Evolutionary conservation across 257 asterid genomes (phyloP).

Genomic region (Solanum corneliomulleri): DNA sequence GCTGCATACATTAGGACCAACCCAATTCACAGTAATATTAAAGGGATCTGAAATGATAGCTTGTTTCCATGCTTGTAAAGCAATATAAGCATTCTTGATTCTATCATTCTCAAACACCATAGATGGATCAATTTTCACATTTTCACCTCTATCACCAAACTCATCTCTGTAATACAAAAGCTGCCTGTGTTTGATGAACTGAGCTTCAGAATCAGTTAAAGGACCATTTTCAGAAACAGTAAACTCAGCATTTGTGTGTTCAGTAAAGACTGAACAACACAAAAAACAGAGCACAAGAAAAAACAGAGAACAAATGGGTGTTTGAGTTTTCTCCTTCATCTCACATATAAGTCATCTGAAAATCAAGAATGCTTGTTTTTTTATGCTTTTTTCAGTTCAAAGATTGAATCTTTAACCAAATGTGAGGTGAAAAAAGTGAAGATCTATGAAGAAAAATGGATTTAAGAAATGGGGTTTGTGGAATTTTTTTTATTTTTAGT

Average conservation of each 20-base stretch:
- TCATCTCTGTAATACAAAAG: slow-evolving; percentile 70
- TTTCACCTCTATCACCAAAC: slow-evolving; percentile 65
- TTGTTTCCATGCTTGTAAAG: slow-evolving; percentile 81
- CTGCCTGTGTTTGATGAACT: slow-evolving; percentile 49
- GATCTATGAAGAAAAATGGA: too few species aligned
- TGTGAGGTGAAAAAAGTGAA: slow-evolving; percentile 1
- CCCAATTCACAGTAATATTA: slow-evolving; percentile 53
- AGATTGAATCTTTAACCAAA: neutral
- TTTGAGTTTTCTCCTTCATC: slow-evolving; percentile 43
- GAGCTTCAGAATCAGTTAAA: slow-evolving; percentile 46
- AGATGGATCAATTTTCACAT: slow-evolving; percentile 54
- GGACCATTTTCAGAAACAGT: slow-evolving; percentile 30
- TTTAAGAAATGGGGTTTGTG: too few species aligned
- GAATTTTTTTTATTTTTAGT: neutral
- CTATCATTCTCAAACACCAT: slow-evolving; percentile 57
- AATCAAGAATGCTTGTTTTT: neutral
- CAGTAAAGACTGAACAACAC: slow-evolving; percentile 7
- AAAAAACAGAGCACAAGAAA: slow-evolving; percentile 2
- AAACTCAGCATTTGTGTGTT: neutral
- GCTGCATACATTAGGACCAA: slow-evolving; percentile 64
- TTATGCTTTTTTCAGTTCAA: neutral
- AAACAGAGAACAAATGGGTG: slow-evolving; percentile 2
- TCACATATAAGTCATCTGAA: slow-evolving; percentile 66
- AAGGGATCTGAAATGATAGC: slow-evolving; percentile 83
- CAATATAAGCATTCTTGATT: slow-evolving; percentile 59